phyloP scores from a whole-genome alignment of 1,284 basidiomycete genomes.

The Trichosporon ovoides region DNA sequence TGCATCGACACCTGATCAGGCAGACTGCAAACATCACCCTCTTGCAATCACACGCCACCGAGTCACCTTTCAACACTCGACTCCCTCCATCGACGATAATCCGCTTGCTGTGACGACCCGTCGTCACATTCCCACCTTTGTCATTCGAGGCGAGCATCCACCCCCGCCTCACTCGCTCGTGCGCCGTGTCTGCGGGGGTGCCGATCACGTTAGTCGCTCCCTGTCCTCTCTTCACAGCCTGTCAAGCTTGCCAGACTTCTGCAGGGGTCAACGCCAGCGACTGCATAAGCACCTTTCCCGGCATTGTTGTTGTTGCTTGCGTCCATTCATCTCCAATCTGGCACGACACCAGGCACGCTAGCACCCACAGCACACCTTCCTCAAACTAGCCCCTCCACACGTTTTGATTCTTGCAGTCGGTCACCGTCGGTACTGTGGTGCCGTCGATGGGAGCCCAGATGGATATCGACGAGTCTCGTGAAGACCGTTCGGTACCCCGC shows the following conservation, averaged over 20 bases:
- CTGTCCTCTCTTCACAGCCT: not conserved
- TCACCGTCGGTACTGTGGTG: not conserved
- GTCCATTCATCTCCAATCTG: constrained; percentile 20
- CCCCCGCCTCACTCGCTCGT: constrained; percentile 4
- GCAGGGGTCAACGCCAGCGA: not conserved
- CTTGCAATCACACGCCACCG: not conserved
- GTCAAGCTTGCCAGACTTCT: not conserved
- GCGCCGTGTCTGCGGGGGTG: constrained; percentile 5
- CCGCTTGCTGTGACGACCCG: not conserved
- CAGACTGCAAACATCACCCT: too few relatives aligned
- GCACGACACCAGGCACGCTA: not conserved
- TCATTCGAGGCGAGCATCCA: not conserved
- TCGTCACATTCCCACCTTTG: not conserved
- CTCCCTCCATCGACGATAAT: not conserved
- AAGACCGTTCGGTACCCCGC: not conserved
- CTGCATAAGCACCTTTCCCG: too few relatives aligned
- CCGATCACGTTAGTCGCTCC: not conserved
- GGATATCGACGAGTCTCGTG: not conserved
- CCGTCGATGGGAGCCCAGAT: not conserved
- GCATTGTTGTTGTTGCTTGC: not conserved
- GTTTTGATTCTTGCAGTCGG: too few relatives aligned
- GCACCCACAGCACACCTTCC: too few relatives aligned
- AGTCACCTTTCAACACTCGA: not conserved
- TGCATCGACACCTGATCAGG: too few relatives aligned
- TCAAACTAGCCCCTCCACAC: not conserved